Conservation (phyloP, 176 grass and related monocot genomes). For the Dactylis glomerata region DNA sequence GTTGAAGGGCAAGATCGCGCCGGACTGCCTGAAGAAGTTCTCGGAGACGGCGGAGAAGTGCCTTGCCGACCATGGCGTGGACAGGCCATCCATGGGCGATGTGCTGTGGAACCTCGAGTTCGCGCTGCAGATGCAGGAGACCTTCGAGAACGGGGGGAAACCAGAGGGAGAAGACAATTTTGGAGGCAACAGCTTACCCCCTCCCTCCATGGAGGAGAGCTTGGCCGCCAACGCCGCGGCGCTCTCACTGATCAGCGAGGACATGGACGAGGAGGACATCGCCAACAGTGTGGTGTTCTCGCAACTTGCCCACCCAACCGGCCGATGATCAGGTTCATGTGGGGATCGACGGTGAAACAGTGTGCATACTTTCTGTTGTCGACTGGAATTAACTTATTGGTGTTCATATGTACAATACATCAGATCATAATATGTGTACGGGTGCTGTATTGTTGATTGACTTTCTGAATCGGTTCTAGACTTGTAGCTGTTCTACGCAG, state of each 20-base stretch:
- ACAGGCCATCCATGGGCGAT: constrained; percentile 48
- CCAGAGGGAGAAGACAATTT: not conserved
- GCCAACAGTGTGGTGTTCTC: constrained; percentile 48
- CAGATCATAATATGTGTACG: constrained; percentile 14
- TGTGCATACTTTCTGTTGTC: not conserved
- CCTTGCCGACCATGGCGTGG: constrained; percentile 39
- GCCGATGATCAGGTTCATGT: constrained; percentile 19
- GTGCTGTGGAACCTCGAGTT: constrained; percentile 57
- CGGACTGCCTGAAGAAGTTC: constrained; percentile 43
- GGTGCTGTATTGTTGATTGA: constrained; percentile 9
- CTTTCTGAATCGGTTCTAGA: not conserved
- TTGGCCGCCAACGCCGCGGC: constrained; percentile 30
- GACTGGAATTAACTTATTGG: not conserved
- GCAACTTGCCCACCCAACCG: constrained; percentile 40
- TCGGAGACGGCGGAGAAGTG: constrained; percentile 52
- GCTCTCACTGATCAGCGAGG: constrained; percentile 35
- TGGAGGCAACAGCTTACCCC: not conserved
- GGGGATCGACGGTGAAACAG: not conserved
- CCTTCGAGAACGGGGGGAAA: constrained; percentile 38
- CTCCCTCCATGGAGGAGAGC: constrained; percentile 24
- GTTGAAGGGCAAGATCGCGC: constrained; percentile 28
- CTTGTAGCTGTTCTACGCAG: not conserved
- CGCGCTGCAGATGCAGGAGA: constrained; percentile 48
- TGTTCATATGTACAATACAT: constrained; percentile 11
- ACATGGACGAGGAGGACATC: constrained; percentile 54